A percentile compares a stretch with the other conserved stretches of the same genome.
phyloP scores from a whole-genome alignment of 257 asterid genomes.

The Linaria vulgaris region DNA sequence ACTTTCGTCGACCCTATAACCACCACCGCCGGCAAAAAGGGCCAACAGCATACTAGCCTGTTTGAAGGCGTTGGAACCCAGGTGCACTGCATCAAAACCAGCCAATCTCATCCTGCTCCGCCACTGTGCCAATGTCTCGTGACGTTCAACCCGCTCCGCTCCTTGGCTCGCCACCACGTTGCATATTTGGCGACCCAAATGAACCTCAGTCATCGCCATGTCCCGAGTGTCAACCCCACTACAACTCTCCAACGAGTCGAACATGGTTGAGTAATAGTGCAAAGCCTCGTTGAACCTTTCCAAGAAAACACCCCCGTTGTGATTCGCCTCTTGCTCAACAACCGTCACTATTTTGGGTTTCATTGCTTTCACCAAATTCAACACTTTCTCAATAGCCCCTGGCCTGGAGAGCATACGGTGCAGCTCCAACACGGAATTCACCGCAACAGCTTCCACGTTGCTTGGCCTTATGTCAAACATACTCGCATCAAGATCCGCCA shows the following conservation, averaged over 20 bases:
- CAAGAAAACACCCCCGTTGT: conserved; percentile 53
- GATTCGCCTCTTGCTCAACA: conserved; percentile 85
- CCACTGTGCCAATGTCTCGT: conserved; percentile 81
- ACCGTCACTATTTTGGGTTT: conserved; percentile 67
- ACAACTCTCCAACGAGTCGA: conserved; percentile 80
- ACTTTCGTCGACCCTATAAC: conserved; percentile 77
- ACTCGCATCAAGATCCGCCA: conserved; percentile 63
- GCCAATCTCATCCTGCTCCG: conserved; percentile 52
- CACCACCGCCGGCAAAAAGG: conserved; percentile 71
- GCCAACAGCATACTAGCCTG: conserved; percentile 85
- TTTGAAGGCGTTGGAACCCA: conserved; percentile 86
- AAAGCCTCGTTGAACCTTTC: conserved; percentile 83
- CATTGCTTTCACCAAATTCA: conserved; percentile 50
- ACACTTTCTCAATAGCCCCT: conserved; percentile 54
- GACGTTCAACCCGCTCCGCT: conserved; percentile 70
- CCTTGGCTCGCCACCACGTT: conserved; percentile 91
- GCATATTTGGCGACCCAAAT: conserved; percentile 79
- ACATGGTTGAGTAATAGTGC: conserved; percentile 86
- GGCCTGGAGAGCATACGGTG: conserved; percentile 58
- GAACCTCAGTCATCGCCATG: conserved; percentile 71
- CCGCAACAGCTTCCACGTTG: conserved; percentile 59
- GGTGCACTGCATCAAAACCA: conserved; percentile 67
- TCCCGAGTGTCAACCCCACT: conserved; percentile 53
- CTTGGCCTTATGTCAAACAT: conserved; percentile 51
- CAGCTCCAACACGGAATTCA: conserved; percentile 80